Base-by-base conservation (phyloP, 2,329 filamentous ascomycete genomes). In the Neopestalotiopsis sp. region DNA sequence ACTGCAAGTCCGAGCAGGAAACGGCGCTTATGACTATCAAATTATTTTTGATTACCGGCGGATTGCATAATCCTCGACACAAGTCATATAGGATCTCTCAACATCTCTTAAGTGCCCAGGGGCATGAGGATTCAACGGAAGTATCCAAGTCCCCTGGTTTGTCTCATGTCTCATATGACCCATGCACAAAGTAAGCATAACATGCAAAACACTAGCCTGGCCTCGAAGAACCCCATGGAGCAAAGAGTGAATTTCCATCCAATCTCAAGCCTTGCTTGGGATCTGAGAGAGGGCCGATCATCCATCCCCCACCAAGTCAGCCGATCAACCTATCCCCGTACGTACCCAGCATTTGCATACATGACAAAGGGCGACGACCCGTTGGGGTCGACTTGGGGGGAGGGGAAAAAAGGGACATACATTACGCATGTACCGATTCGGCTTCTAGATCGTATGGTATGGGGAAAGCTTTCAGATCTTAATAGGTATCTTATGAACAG, bases 371-470 rank as follows among this genome's bases (percentile, higher is more conserved):
- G 24, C 24, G 24, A 28, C 24, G 24, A 30, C 7, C 57, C 13
- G 24, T 61, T 65, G 62, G 62, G 24, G 62, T 65, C 38, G 10
- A 49, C 40, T 65, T 65, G 62, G 62, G 40, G 61, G 24, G 24
- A 28, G 34, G 45, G 24, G 14, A 49, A 20, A 28, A 61, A 17
- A 12, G 20, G 57, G n/a, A 34, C 24, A 24, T 14, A 28, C 57
- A 53, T 49, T 6, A 24, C 13, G 24, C 57, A 59, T 59, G 57
- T 59, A 59, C 45, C 45, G 45, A 59, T 59, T 34, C 57, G 30
- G 57, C 24, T 59, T 30, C 12, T 30, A 59, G 57, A 34, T 59
- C 57, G 30, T 59, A 24, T 59, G 20, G 14, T 17, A n/a, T 59
- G 30, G 20, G 38, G n/a, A 61, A 20, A 20, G 5, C 12, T 28